Evolutionary conservation across 345 rosid genomes (phyloP).

Genomic region (Salix purpurea): DNA sequence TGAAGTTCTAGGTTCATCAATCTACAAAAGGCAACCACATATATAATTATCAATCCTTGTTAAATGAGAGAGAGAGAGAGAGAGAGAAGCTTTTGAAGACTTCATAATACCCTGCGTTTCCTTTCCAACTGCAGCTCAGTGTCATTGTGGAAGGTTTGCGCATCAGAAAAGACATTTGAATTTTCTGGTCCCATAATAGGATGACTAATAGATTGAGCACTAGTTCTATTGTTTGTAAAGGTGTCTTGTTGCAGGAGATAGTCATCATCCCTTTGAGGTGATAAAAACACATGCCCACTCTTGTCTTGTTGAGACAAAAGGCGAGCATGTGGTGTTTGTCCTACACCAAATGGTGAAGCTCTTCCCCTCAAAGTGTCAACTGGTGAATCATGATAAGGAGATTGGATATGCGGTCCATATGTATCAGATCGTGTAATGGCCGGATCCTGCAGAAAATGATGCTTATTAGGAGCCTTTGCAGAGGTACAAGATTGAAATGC

Average conservation of each 20-base stretch:
- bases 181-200: conserved; percentile 39
- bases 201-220: conserved; percentile 28
- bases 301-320: conserved; percentile 58
- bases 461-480: conserved; percentile 51
- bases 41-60: conserved; percentile 7
- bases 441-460: conserved; percentile 63
- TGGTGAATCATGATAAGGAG: conserved; percentile 49
- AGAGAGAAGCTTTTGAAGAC: not conserved
- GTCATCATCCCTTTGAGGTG: conserved; percentile 57
- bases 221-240: conserved; percentile 37
- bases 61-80: conserved; percentile 6
- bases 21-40: conserved; percentile 39
- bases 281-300: conserved; percentile 43
- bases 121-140: conserved; percentile 36
- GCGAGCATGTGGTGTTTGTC: conserved; percentile 52
- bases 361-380: conserved; percentile 51
- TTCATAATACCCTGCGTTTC: conserved; percentile 51
- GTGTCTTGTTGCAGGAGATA: conserved; percentile 44
- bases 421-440: conserved; percentile 46
- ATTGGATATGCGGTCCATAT: conserved; percentile 45
- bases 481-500: conserved; percentile 37
- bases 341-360: conserved; percentile 46
- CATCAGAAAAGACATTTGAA: conserved; percentile 36
- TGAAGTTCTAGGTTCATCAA: conserved; percentile 56
- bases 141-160: conserved; percentile 36